phyloP scores from a whole-genome alignment of 2,329 filamentous ascomycete genomes.

The Pyricularia pennisetigena region DNA sequence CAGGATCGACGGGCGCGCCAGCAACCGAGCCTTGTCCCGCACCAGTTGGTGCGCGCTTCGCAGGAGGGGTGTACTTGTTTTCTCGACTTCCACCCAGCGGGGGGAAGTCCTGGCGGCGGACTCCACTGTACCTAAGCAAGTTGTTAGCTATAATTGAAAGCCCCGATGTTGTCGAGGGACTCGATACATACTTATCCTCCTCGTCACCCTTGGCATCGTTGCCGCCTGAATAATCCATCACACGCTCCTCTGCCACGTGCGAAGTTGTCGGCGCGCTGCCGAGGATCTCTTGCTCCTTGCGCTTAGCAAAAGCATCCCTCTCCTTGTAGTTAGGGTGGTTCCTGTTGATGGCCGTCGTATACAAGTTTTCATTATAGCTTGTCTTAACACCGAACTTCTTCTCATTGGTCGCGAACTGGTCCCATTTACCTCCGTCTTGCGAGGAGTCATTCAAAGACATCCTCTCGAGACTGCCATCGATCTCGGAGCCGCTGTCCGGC shows the following conservation, averaged over 20 bases:
- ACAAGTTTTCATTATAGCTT: constrained; percentile 88
- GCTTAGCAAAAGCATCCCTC: constrained; percentile 68
- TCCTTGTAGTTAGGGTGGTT: constrained; percentile 73
- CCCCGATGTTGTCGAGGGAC: constrained; percentile 8
- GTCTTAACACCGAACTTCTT: constrained; percentile 78
- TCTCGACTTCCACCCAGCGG: constrained; percentile 43
- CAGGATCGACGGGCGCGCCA: constrained; percentile 73
- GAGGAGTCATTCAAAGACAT: constrained; percentile 21
- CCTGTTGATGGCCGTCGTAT: constrained; percentile 85
- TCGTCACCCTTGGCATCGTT: constrained; percentile 68
- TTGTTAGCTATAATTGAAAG: background rate
- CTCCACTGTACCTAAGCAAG: constrained; percentile 70
- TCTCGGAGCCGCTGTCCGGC: constrained; percentile 50
- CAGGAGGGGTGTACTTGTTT: constrained; percentile 84
- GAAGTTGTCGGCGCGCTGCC: constrained; percentile 60
- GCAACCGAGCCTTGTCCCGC: constrained; percentile 62
- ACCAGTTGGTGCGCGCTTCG: constrained; percentile 58
- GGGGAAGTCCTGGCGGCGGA: constrained; percentile 66
- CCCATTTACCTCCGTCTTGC: constrained; percentile 51
- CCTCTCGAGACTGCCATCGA: constrained; percentile 64
- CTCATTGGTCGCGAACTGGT: constrained; percentile 90
- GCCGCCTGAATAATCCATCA: constrained; percentile 54
- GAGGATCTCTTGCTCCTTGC: constrained; percentile 85
- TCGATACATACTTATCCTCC: constrained; percentile 67
- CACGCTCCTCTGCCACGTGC: constrained; percentile 84